Conservation (phyloP, 148 eudicot genomes). For the Limonium bicolor region DNA sequence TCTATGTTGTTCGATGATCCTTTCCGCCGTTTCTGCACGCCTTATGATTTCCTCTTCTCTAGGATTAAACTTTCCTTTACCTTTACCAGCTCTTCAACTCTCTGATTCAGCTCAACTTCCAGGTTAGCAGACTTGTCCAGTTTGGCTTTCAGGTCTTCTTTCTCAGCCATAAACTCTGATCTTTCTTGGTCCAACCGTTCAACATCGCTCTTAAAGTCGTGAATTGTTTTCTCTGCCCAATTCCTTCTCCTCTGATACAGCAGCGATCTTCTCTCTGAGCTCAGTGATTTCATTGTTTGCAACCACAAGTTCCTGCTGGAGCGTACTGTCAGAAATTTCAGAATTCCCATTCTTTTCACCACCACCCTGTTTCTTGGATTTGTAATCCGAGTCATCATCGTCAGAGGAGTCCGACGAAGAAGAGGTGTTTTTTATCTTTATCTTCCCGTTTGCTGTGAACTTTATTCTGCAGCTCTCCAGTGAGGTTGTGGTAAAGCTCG, state of each 20-base stretch:
- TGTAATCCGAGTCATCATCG: conserved; percentile 19
- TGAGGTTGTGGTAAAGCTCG: conserved; percentile 64
- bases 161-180: conserved; percentile 20
- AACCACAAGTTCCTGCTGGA: conserved; percentile 46
- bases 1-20: conserved; percentile 21
- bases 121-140: conserved; percentile 12
- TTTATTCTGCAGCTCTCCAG: conserved; percentile 52
- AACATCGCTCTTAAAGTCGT: conserved; percentile 26
- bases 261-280: conserved; percentile 30
- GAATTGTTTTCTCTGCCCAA: conserved; percentile 19
- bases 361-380: not conserved
- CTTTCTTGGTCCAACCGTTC: conserved; percentile 28
- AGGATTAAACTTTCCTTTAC: conserved; percentile 21
- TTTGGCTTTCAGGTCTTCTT: conserved; percentile 20
- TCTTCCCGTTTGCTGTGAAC: conserved; percentile 23
- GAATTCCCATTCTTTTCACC: not conserved
- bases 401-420: conserved; percentile 55
- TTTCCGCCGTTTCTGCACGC: conserved; percentile 30
- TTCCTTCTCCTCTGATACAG: conserved; percentile 35
- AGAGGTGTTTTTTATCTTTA: conserved; percentile 13
- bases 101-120: conserved; percentile 33
- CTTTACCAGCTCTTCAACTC: conserved; percentile 26
- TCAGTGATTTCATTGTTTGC: conserved; percentile 33
- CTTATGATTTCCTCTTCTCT: conserved; percentile 36
- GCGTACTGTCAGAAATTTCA: conserved; percentile 22